Evolutionary conservation across 2,329 filamentous ascomycete species (phyloP).

Genomic region (Ophiosphaerella korrae): DNA sequence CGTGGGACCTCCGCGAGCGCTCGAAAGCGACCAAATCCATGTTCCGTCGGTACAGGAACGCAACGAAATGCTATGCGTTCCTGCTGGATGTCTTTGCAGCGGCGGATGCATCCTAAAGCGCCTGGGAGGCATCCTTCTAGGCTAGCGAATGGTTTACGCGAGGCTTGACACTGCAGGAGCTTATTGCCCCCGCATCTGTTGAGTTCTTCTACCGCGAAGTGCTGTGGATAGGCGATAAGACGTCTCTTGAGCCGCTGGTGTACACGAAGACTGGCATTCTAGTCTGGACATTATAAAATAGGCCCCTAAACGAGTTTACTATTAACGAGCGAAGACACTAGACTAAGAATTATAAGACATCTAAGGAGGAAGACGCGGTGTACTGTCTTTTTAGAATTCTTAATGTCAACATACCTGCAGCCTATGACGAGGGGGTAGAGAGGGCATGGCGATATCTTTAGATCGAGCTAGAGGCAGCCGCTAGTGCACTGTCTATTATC

Average conservation of each 20-base stretch:
- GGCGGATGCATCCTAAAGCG: not conserved
- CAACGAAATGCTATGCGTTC: not conserved
- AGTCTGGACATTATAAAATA: slow-evolving; percentile 16
- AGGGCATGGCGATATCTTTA: slow-evolving; percentile 18
- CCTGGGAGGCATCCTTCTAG: slow-evolving; percentile 7
- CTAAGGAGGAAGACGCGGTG: slow-evolving; percentile 18
- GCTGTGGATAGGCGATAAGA: slow-evolving; percentile 17
- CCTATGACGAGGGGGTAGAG: slow-evolving; percentile 26
- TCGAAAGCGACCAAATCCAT: not conserved
- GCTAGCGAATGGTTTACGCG: slow-evolving; percentile 6
- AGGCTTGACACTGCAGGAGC: no score
- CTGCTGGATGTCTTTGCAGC: not conserved
- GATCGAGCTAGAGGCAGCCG: slow-evolving; percentile 13
- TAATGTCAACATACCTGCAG: slow-evolving; percentile 17
- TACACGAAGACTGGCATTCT: slow-evolving; percentile 20
- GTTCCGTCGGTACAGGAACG: not conserved
- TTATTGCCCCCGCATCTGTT: slow-evolving; percentile 17
- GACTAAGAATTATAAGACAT: slow-evolving; percentile 24
- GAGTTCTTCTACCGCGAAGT: slow-evolving; percentile 22
- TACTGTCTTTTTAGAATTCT: slow-evolving; percentile 34
- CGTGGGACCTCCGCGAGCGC: slow-evolving; percentile 8
- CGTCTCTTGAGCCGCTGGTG: slow-evolving; percentile 16
- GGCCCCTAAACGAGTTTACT: slow-evolving; percentile 23
- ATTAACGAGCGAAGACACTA: slow-evolving; percentile 24
- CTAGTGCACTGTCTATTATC: slow-evolving; percentile 25